Evolutionary conservation across 2,329 filamentous ascomycete species (phyloP).

Genomic region (Monosporascus sp.): DNA sequence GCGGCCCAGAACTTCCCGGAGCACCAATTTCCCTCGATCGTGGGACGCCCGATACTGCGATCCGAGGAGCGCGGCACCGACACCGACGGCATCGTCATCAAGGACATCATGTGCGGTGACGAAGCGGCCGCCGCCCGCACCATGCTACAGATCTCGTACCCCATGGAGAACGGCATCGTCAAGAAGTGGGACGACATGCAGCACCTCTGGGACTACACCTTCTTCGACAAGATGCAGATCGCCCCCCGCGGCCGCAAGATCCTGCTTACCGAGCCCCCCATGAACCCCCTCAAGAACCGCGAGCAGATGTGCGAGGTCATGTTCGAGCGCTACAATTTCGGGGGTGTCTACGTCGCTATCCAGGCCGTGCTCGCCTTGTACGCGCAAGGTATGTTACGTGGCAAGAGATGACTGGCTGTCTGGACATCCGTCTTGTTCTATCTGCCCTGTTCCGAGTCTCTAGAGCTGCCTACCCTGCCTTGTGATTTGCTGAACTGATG

Average conservation of each 20-base stretch:
- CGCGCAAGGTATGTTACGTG: slow-evolving; percentile 67
- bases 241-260: slow-evolving; percentile 93
- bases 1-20: slow-evolving; percentile 99
- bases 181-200: slow-evolving; percentile 99
- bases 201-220: slow-evolving; percentile 98
- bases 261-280: slow-evolving; percentile 90
- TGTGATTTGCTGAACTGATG: background rate
- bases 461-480: background rate
- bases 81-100: slow-evolving; percentile 64
- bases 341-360: slow-evolving; percentile 95
- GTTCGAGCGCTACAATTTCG: slow-evolving; percentile 96
- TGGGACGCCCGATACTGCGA: slow-evolving; percentile 93
- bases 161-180: slow-evolving; percentile 99
- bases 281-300: slow-evolving; percentile 95
- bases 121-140: slow-evolving; percentile 92
- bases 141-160: slow-evolving; percentile 98
- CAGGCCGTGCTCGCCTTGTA: slow-evolving; percentile 95
- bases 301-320: slow-evolving; percentile 99
- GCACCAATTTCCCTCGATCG: slow-evolving; percentile 96
- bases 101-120: slow-evolving; percentile 99
- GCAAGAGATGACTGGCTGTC: too few relatives aligned
- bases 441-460: background rate
- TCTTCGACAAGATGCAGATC: slow-evolving; percentile 93
- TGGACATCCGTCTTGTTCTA: background rate
- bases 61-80: slow-evolving; percentile 73